Percentiles rank a stretch among this genome's conserved stretches.
phyloP scores from a whole-genome alignment of 2,329 filamentous ascomycete genomes.

The Penicillium janthinellum region DNA sequence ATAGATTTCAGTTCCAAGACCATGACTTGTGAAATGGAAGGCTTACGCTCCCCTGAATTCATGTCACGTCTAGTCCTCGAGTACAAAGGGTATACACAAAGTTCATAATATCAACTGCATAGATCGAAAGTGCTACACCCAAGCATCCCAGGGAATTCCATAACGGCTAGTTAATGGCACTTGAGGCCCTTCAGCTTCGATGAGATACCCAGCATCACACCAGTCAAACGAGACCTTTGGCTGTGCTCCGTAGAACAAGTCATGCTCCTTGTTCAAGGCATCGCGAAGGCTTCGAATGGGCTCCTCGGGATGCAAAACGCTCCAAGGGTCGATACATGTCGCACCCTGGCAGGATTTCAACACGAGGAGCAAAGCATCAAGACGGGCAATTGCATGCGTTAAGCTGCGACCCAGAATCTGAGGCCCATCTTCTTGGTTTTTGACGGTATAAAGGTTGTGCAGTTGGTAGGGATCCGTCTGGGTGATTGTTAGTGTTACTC shows the following conservation, averaged over 20 bases:
- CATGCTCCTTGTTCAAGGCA: conserved; percentile 33
- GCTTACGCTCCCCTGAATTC: not conserved
- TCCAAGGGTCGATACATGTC: conserved; percentile 43
- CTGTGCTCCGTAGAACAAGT: conserved; percentile 38
- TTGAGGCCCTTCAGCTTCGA: conserved; percentile 41
- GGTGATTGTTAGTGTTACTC: not conserved
- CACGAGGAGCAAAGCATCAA: conserved; percentile 42
- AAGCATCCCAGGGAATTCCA: conserved; percentile 27
- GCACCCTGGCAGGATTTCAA: conserved; percentile 43
- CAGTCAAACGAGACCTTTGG: conserved; percentile 37
- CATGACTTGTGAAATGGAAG: no score
- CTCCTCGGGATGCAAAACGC: conserved; percentile 36
- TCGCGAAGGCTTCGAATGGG: conserved; percentile 35
- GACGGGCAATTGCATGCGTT: conserved; percentile 26
- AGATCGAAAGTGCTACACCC: conserved; percentile 18
- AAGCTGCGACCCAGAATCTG: conserved; percentile 27
- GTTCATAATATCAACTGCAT: no score
- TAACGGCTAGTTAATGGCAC: conserved; percentile 21
- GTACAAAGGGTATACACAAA: not conserved
- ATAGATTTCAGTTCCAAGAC: no score
- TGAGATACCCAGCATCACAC: conserved; percentile 41
- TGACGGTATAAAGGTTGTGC: conserved; percentile 34
- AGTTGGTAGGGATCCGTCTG: conserved; percentile 42
- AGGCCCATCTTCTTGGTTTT: not conserved
- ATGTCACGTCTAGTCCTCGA: not conserved